Evolutionary conservation across 441 rosid species (phyloP), one percentile per base, ranked within the genome.

Genomic region (Croton setiger): DNA sequence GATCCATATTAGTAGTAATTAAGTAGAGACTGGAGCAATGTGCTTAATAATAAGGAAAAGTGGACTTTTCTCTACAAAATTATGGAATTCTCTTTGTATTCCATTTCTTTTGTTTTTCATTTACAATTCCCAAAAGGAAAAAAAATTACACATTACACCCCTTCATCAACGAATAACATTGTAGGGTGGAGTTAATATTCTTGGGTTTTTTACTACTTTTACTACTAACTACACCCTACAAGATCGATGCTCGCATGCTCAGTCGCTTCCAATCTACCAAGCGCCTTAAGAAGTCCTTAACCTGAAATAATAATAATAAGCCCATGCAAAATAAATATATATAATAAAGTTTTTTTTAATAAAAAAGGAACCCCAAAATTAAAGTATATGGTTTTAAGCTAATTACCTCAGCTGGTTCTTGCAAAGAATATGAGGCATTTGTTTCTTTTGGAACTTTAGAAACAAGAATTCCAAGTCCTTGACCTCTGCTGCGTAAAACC

Each of bases 401-500:
- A 74, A 78, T 87, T 73, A 75, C 98, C 93, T 91, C 87, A 13
- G 79, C 63, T 17, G 97, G 91, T 70, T 93, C 96, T 70, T 89
- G 90, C 43, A 88, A 68, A 65, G 91, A 89, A 73, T 87, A 89
- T 12, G 89, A 79, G 15, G 98, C 96, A 55, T 54, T 75, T 4
- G 96, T 91, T 31, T 91, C 95, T 75, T 81, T 91, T 7, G 93
- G 96, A 67, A 77, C 73, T 71, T 89, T 87, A 21, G 93, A 88
- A 66, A 93, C 96, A 59, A 88, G 88, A 69, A 93, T 91, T 55
- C 96, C 92, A 64, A 85, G 77, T 9, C 96, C 98, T 82, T 86
- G 89, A 13, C 86, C 93, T 77, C 85, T 83, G 27, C 81, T 76
- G 36, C 90, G 80, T 75, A 93, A 61, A 66, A 85, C 83, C 96